Evolutionary conservation across 768 basidiomycete genomes (phyloP), one percentile per base, ranked within the genome.

Genomic region (Saitozyma sp.): DNA sequence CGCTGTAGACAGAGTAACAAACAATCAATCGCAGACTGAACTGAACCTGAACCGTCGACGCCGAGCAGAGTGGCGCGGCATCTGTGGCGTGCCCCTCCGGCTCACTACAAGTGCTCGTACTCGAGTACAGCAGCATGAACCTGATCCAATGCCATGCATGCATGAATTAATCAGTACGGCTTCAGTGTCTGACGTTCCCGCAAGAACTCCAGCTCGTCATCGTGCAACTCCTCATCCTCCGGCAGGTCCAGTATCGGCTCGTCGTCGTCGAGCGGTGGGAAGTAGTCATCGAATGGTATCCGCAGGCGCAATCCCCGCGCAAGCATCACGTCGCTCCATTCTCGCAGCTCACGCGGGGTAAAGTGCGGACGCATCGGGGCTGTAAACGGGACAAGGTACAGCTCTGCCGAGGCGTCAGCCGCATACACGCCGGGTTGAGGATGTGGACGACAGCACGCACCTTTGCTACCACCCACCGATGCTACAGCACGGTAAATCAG

Each of bases 301-400:
- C 78, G 68, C 0, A 80, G 51, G 5, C 81, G 69, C 8, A 82
- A 61, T 1, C 79, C 78, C 40, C 81, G 76, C 62, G 80, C 79
- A 7, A 78, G 65, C 65, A 82, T 79, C 16, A 81, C 66, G 43
- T 79, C 73, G 19, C 78, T 65, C 64, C 80, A 78, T 45, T 78
- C 75, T 52, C 76, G 69, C 16, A 80, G 71, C 54, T 82, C 81
- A 29, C 65, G 67, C n/a, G 72, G 58, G 6, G 78, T 70, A 61
- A 79, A 82, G 43, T 67, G 65, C 0, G 75, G 57, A 14, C 80
- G 72, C 3, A 82, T 67, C 0, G 65, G 19, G 0, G 75, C 69
- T 0, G 74, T 62, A 61, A 81, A 82, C 7, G 81, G 78, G 9
- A 80, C 64, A 7, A 82, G 68, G 64, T 81, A 81, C 45, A 82